Evolutionary conservation across 2,329 filamentous ascomycete species (phyloP).

Genomic region (Aspergillus viridinutans): DNA sequence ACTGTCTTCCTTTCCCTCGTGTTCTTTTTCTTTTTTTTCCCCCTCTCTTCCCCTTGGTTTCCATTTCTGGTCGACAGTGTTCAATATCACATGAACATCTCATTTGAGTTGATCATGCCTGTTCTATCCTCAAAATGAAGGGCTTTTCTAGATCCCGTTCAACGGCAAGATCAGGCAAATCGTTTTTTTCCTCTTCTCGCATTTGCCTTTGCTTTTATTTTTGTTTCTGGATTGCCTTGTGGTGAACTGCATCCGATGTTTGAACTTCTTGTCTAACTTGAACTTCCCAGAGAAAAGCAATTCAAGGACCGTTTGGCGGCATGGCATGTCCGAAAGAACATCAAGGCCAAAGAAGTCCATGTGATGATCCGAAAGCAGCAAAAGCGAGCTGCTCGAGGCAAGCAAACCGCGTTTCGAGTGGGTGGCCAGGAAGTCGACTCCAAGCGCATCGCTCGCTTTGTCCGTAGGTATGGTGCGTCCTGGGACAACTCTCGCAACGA

Average conservation of each 20-base stretch:
- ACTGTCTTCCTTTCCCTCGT: constrained; percentile 13
- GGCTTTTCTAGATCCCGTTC: not conserved
- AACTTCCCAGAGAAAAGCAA: constrained; percentile 32
- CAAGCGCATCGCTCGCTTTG: constrained; percentile 33
- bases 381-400: constrained; percentile 35
- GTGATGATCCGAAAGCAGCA: constrained; percentile 37
- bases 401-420: constrained; percentile 34
- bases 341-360: constrained; percentile 36
- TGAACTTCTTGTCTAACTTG: constrained; percentile 1
- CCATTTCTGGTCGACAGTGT: not conserved
- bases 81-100: not conserved
- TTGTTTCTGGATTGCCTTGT: constrained; percentile 2
- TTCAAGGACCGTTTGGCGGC: constrained; percentile 37
- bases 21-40: constrained; percentile 5
- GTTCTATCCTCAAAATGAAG: not conserved
- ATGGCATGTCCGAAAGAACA: constrained; percentile 37
- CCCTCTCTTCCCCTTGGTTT: not conserved
- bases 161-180: not conserved
- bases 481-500: constrained; percentile 22
- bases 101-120: not conserved
- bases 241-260: not conserved
- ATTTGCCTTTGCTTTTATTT: not conserved
- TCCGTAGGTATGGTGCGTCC: constrained; percentile 27
- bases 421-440: constrained; percentile 31
- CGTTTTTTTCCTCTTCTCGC: not conserved